These are phyloP conservation scores for Colletotrichum australisinense DNA, from an alignment of 2,329 filamentous ascomycete species.

Conservation along the genomic window DNA sequence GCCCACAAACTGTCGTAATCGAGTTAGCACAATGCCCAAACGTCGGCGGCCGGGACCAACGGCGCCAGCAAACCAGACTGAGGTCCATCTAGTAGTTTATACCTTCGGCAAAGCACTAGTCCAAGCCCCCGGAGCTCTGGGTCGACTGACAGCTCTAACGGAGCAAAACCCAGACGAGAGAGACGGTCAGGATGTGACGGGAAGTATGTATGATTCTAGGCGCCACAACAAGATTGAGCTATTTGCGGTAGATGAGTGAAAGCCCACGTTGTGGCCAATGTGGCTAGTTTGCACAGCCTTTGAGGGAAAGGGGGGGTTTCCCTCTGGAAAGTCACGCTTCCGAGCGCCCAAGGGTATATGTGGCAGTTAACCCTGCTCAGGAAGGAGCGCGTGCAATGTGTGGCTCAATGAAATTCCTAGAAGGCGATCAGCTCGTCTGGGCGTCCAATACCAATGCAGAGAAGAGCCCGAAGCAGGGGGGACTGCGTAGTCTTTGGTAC, in stretches of 20 bases:
- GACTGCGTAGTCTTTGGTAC: slow-evolving; percentile 24
- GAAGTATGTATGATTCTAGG: slow-evolving; percentile 22
- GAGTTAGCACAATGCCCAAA: slow-evolving; percentile 18
- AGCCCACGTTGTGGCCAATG: slow-evolving; percentile 33
- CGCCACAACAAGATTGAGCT: slow-evolving; percentile 35
- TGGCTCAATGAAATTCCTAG: slow-evolving; percentile 34
- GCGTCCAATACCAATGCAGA: slow-evolving; percentile 36
- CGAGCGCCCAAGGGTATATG: slow-evolving; percentile 30
- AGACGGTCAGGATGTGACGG: slow-evolving; percentile 23
- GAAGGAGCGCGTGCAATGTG: slow-evolving; percentile 23
- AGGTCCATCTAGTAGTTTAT: slow-evolving; percentile 25
- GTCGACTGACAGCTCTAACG: slow-evolving; percentile 6
- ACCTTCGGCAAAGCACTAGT: slow-evolving; percentile 31
- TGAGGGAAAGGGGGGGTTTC: slow-evolving; percentile 11
- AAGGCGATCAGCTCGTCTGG: slow-evolving; percentile 32
- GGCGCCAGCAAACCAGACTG: slow-evolving; percentile 15
- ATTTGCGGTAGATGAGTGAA: slow-evolving; percentile 34
- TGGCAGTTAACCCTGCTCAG: slow-evolving; percentile 34
- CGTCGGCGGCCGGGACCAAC: slow-evolving; percentile 7
- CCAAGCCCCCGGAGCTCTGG: slow-evolving; percentile 17
- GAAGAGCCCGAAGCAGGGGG: slow-evolving; percentile 36
- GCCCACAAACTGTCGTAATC: slow-evolving; percentile 23
- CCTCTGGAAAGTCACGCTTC: slow-evolving; percentile 29
- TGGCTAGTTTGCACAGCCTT: slow-evolving; percentile 37
- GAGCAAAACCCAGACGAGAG: slow-evolving; percentile 13